A percentile compares a stretch with the other conserved stretches of the same genome.
phyloP scores from a whole-genome alignment of 2,329 filamentous ascomycete genomes.

The Sphaceloma murrayae region DNA sequence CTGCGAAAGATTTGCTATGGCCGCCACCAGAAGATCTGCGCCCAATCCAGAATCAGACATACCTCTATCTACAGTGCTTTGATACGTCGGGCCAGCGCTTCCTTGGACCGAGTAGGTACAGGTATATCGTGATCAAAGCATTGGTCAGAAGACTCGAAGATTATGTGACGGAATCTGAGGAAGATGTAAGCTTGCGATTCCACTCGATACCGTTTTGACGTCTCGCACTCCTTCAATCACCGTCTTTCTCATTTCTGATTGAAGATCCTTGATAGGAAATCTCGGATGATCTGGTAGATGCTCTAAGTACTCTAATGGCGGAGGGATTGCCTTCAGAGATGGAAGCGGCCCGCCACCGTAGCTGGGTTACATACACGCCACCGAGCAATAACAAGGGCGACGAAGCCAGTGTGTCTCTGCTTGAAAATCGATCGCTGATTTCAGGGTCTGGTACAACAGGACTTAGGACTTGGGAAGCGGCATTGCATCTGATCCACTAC shows the following conservation, averaged over 20 bases:
- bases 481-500: constrained; percentile 62
- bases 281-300: constrained; percentile 66
- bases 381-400: constrained; percentile 18
- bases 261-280: constrained; percentile 57
- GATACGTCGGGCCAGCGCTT: constrained; percentile 45
- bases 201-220: too few species aligned
- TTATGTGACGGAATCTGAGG: constrained; percentile 69
- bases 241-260: constrained; percentile 22
- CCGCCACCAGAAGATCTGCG: constrained; percentile 52
- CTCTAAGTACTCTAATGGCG: constrained; percentile 56
- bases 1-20: constrained; percentile 51
- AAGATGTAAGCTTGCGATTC: constrained; percentile 80
- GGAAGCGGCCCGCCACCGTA: constrained; percentile 59
- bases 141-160: constrained; percentile 61
- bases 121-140: constrained; percentile 61
- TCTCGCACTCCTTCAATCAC: constrained; percentile 19
- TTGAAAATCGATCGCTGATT: constrained; percentile 60
- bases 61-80: constrained; percentile 59
- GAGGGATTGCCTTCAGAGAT: constrained; percentile 55
- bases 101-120: constrained; percentile 59
- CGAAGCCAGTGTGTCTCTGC: constrained; percentile 45
- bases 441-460: constrained; percentile 65
- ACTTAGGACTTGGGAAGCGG: constrained; percentile 71
- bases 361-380: constrained; percentile 59
- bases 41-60: constrained; percentile 52